Conservation (phyloP, 129 eudicot genomes). For the Arctium minus region DNA sequence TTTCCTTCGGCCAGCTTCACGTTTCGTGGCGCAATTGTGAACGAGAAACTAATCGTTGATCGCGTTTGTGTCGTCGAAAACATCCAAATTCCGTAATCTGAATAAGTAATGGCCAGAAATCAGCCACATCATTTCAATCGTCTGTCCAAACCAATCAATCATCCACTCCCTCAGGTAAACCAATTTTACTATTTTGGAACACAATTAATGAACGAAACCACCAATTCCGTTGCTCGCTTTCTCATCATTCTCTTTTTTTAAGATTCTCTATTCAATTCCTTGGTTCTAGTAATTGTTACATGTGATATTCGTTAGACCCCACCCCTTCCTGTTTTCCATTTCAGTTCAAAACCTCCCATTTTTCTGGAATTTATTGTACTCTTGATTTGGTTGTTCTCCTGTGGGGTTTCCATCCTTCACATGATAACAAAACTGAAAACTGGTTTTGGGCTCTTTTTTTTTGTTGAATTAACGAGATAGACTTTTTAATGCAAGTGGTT, state of each 20-base stretch:
- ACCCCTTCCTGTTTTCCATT: conserved; percentile 13
- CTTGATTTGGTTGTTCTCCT: neutral
- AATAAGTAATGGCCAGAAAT: conserved; percentile 4
- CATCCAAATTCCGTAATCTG: neutral
- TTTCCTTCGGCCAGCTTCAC: conserved; percentile 16
- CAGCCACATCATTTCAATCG: conserved; percentile 17
- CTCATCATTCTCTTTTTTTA: neutral
- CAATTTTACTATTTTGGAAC: neutral
- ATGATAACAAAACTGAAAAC: neutral
- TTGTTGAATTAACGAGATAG: neutral
- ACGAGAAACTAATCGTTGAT: neutral
- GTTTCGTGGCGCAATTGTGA: conserved; percentile 21
- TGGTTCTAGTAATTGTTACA: neutral
- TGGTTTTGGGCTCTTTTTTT: neutral
- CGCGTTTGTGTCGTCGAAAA: neutral
- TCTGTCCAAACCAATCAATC: neutral
- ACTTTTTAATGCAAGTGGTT: neutral
- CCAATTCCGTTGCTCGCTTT: neutral
- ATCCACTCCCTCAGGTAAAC: conserved; percentile 3
- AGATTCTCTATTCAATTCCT: neutral
- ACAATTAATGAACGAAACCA: neutral
- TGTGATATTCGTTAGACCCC: conserved; percentile 13
- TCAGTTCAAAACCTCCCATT: conserved; percentile 7
- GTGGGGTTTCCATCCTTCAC: neutral
- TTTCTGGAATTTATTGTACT: conserved; percentile 2